These are phyloP conservation scores for Candida ficus DNA, from an alignment of 805 yeast species.

Conservation along the genomic window DNA sequence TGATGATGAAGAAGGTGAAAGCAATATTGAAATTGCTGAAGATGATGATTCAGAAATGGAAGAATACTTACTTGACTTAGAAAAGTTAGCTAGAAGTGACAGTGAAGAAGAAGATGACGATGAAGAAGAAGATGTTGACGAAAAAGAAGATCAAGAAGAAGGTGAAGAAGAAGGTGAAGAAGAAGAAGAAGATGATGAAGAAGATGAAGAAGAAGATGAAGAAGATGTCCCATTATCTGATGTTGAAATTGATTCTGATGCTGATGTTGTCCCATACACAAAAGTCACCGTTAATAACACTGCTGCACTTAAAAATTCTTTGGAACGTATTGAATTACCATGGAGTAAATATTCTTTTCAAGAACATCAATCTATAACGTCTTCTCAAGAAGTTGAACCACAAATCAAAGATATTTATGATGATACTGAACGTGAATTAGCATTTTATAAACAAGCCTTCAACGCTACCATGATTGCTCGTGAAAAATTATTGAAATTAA, in stretches of 20 bases:
- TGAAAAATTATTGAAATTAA: constrained; percentile 55
- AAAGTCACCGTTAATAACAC: constrained; percentile 83
- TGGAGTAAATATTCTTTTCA: constrained; percentile 63
- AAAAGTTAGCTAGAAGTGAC: constrained; percentile 52
- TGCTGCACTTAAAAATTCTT: constrained; percentile 71
- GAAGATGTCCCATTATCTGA: constrained; percentile 87
- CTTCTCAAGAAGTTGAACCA: constrained; percentile 54
- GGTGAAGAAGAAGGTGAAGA: constrained; percentile 40
- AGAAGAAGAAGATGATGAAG: constrained; percentile 43
- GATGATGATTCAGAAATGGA: constrained; percentile 42
- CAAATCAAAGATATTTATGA: constrained; percentile 85
- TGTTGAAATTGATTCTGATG: constrained; percentile 89
- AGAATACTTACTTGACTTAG: constrained; percentile 43
- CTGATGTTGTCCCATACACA: constrained; percentile 89
- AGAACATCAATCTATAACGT: constrained; percentile 75
- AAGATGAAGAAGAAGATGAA: constrained; percentile 60
- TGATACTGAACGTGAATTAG: constrained; percentile 92
- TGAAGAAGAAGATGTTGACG: constrained; percentile 34
- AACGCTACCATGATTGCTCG: constrained; percentile 77
- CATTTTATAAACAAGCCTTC: constrained; percentile 91
- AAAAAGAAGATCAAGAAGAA: constrained; percentile 38
- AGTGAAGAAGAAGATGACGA: constrained; percentile 32
- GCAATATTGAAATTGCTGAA: constrained; percentile 36
- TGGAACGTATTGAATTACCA: constrained; percentile 59
- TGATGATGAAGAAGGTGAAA: constrained; percentile 21